Evolutionary conservation across 192 early-diverging fungal species (phyloP), one percentile per base, ranked within the genome.

Genomic region (Martensiomyces pterosporus): DNA sequence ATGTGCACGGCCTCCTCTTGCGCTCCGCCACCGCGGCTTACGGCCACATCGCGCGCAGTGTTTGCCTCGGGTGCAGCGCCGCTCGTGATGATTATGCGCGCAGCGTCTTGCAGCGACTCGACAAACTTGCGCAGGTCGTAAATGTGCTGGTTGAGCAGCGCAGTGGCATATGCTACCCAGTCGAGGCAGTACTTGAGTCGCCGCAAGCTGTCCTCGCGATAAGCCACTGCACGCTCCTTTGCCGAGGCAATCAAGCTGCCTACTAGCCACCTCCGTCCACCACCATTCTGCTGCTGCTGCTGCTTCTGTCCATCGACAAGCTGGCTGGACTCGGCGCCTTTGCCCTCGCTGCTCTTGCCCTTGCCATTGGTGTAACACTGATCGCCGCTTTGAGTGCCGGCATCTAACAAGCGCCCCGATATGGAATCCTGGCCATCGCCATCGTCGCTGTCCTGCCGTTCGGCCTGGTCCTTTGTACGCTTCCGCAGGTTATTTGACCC

Each of bases 151-250:
- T 76, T 77, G 12, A 90, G 79, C 42, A 87, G 80, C 27, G 83
- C 78, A 2, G 84, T 82, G 1, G 93, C 91, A 48, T 92, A 92
- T 75, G 85, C 78, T 2, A 95, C 64, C 88, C 88, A 93, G 53
- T 85, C 78, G 17, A 92, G 70, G 68, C 94, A 97, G 65, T 94
- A 97, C 37, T 84, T 79, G 34, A 97, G 64, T 49, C 83, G 87
- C 52, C 83, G 79, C 78, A 94, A 82, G 54, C 87, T 85, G 60
- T 97, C 92, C 49, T 93, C 91, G 49, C 86, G 88, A 24, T 92
- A 82, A 9, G 89, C 84, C 50, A 90, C 79, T 4, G 84, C 87
- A 5, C 87, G 57, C 39, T 72, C 61, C 25, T 40, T 53, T 4
- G 62, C 68, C 2, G 56, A 55, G 2, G 54, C 68, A n/a, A 72